phyloP scores from a whole-genome alignment of 129 eudicot genomes.

The Flaveria ramosissima region DNA sequence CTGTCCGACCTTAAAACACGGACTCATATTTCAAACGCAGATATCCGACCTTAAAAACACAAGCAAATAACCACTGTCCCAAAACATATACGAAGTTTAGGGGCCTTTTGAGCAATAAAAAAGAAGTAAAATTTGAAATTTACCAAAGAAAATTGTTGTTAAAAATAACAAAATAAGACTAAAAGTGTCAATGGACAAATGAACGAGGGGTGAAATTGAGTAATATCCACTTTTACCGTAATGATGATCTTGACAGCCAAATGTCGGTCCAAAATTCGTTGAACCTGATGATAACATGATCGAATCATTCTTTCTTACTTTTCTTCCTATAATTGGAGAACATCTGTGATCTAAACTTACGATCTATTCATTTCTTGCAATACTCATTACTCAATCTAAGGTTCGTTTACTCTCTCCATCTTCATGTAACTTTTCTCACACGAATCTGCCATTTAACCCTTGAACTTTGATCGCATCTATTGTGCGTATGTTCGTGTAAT shows the following conservation, averaged over 20 bases:
- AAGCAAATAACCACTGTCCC: too few relatives aligned
- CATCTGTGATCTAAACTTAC: conserved; percentile 33
- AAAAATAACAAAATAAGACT: not conserved
- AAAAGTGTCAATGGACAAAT: conserved; percentile 18
- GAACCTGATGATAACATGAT: conserved; percentile 16
- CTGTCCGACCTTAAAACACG: too few relatives aligned
- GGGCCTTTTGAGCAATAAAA: too few relatives aligned
- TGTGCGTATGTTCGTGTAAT: conserved; percentile 7
- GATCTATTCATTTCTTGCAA: conserved; percentile 10
- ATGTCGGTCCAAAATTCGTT: conserved; percentile 29
- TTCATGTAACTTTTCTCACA: not conserved
- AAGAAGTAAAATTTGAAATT: too few relatives aligned
- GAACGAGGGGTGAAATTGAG: conserved; percentile 20
- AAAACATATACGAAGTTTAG: too few relatives aligned
- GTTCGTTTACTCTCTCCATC: conserved; percentile 14
- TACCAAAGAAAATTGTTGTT: too few relatives aligned
- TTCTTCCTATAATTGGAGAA: conserved; percentile 6
- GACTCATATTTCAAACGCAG: too few relatives aligned
- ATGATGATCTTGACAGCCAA: conserved; percentile 30
- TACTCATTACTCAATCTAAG: conserved; percentile 18
- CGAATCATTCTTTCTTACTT: conserved; percentile 5
- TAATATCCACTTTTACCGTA: conserved; percentile 4
- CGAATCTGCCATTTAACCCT: conserved; percentile 4
- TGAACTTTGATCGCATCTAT: conserved; percentile 1
- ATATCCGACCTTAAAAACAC: too few relatives aligned